phyloP scores from a whole-genome alignment of 2,329 filamentous ascomycete species.

The Aspergillus puulaauensis region DNA sequence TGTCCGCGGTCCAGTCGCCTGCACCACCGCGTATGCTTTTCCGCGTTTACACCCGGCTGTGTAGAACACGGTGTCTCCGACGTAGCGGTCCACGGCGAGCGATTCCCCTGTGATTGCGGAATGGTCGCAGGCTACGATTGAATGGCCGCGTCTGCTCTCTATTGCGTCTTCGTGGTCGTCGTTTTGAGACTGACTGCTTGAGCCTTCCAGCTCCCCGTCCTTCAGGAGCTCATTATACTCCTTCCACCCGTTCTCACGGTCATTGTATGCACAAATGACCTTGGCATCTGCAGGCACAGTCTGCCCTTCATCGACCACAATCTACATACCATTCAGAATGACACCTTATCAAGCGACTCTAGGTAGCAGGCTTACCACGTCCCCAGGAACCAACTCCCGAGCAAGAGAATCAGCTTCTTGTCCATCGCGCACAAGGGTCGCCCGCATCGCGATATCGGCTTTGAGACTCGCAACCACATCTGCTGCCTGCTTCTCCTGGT shows the following conservation, averaged over 20 bases:
- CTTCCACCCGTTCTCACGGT: constrained; percentile 62
- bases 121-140: constrained; percentile 71
- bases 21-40: constrained; percentile 70
- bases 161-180: constrained; percentile 3
- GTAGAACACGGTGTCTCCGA: constrained; percentile 74
- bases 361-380: constrained; percentile 56
- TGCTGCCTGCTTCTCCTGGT: constrained; percentile 77
- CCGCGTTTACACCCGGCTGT: constrained; percentile 77
- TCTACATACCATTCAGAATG: constrained; percentile 37
- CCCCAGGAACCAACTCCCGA: constrained; percentile 72
- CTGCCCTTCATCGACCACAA: constrained; percentile 69
- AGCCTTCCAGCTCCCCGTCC: constrained; percentile 59
- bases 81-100: constrained; percentile 65
- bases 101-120: constrained; percentile 80
- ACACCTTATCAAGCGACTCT: no score
- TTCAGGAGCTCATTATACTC: constrained; percentile 65
- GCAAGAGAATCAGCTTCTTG: constrained; percentile 65
- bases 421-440: constrained; percentile 66
- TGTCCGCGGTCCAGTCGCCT: constrained; percentile 66
- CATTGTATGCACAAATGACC: constrained; percentile 70
- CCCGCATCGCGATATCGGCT: constrained; percentile 76
- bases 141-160: constrained; percentile 54
- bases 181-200: constrained; percentile 13
- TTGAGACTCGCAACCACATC: constrained; percentile 74
- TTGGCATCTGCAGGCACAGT: constrained; percentile 69